phyloP scores from a whole-genome alignment of 2,329 filamentous ascomycete species.

The Lizonia empirigonia region DNA sequence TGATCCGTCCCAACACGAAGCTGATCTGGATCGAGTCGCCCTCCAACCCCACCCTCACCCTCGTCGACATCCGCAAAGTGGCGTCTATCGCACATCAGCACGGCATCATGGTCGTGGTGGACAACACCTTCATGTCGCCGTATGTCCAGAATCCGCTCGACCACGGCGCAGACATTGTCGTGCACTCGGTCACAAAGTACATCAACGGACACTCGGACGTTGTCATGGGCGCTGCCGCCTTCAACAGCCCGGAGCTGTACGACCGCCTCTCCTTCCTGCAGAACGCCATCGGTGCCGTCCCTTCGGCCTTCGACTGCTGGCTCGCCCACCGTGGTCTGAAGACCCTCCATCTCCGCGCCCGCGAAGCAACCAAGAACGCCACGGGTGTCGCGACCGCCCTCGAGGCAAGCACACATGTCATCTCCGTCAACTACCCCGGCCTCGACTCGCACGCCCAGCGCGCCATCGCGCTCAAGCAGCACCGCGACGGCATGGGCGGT shows the following conservation, averaged over 20 bases:
- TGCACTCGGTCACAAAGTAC: constrained; percentile 98
- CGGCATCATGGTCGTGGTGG: constrained; percentile 94
- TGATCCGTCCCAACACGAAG: constrained; percentile 89
- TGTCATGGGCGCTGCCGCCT: constrained; percentile 95
- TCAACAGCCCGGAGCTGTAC: constrained; percentile 83
- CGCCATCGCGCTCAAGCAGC: constrained; percentile 83
- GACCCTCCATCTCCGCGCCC: constrained; percentile 90
- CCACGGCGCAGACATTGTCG: constrained; percentile 93
- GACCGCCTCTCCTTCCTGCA: constrained; percentile 86
- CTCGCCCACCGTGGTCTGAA: constrained; percentile 96
- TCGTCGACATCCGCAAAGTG: constrained; percentile 91
- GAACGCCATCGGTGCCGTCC: constrained; percentile 95
- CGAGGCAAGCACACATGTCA: constrained; percentile 78
- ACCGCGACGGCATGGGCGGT: constrained; percentile 91
- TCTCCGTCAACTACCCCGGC: constrained; percentile 94
- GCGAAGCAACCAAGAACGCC: constrained; percentile 83
- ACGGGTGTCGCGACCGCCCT: constrained; percentile 76
- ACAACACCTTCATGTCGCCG: constrained; percentile 97
- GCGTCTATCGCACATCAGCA: constrained; percentile 81
- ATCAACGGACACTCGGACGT: constrained; percentile 98
- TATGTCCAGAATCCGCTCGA: constrained; percentile 97
- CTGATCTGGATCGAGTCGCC: constrained; percentile 97
- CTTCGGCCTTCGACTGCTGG: constrained; percentile 96
- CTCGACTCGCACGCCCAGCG: constrained; percentile 86
- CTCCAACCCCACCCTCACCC: constrained; percentile 88